Conservation (phyloP, 1,284 basidiomycete genomes). For the Malassezia globosa region DNA sequence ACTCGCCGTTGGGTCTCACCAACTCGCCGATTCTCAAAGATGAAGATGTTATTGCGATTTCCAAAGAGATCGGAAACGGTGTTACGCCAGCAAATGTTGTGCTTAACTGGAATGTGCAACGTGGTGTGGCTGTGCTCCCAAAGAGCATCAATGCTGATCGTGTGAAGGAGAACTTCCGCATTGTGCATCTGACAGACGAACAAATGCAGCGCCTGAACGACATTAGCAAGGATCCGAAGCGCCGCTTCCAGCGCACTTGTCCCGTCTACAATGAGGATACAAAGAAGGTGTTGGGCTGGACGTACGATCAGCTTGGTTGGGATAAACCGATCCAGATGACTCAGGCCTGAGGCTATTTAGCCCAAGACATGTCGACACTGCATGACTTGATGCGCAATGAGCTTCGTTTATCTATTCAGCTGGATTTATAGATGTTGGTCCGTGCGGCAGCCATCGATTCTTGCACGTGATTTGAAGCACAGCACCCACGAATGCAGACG, state of each 20-base stretch:
- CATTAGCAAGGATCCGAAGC: slow-evolving; percentile 26
- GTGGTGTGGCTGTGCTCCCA: slow-evolving; percentile 27
- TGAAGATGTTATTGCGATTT: slow-evolving; percentile 57
- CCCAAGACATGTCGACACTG: too few relatives aligned
- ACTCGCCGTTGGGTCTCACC: slow-evolving; percentile 70
- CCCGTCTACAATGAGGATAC: slow-evolving; percentile 18
- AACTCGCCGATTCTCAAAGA: slow-evolving; percentile 64
- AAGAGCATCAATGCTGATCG: slow-evolving; percentile 54
- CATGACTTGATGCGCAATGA: too few relatives aligned
- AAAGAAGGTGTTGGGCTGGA: slow-evolving; percentile 22
- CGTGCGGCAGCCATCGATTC: too few relatives aligned
- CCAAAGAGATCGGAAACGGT: slow-evolving; percentile 50
- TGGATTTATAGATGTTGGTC: too few relatives aligned
- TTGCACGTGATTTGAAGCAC: too few relatives aligned
- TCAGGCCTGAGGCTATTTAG: not conserved
- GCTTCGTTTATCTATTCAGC: too few relatives aligned
- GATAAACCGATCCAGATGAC: slow-evolving; percentile 5
- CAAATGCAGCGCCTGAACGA: slow-evolving; percentile 51
- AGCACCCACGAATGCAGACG: too few relatives aligned
- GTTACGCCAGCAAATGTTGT: slow-evolving; percentile 56
- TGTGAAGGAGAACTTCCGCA: slow-evolving; percentile 62
- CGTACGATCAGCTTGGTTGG: slow-evolving; percentile 32
- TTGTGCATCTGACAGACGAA: slow-evolving; percentile 56
- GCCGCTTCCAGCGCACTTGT: slow-evolving; percentile 18
- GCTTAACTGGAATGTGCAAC: slow-evolving; percentile 65